Base-by-base conservation (phyloP, 176 grass and related monocot species). In the Oryza glumipatula region DNA sequence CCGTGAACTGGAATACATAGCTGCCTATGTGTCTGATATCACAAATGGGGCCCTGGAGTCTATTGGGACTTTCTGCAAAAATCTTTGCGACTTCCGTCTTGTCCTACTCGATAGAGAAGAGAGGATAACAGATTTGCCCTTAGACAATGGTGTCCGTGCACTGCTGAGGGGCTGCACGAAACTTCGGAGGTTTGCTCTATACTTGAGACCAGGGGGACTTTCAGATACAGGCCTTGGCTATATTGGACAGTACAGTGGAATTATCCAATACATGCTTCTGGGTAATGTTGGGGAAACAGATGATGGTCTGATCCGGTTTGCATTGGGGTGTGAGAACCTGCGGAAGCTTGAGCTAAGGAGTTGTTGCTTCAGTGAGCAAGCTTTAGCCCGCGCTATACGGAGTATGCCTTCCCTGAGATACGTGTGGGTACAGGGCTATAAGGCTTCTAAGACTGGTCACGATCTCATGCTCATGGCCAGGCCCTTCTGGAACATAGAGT, bases 401-500 rank as follows among this genome's bases (percentile, higher is more conserved):
- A 48, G 47, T 1, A 86, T 98, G 82, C 86, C 74, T 64, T 89
- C 89, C 0, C 89, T 94, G 89, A 95, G 91, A 81, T 94, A 98
- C 0, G 69, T 94, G 24, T 98, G 96, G 96, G 86, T 95, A 65
- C 63, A 98, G 88, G 96, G 96, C 52, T 95, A 98, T 73, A 90
- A 86, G 56, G 89, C 92, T 1, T 92, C 92, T 33, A 83, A 68
- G n/a, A 88, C 77, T 12, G 96, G 93, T 6, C 5, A 45, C 12
- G 91, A 88, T 17, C 87, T 98, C n/a, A 84, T 94, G 87, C 65
- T 81, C 76, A 98, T 95, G 96, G 89, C 80, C 4, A 88, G 91
- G 71, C 89, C 83, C 17, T 98, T 73, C 87, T 98, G 93, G 96
- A 98, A 98, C 86, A 95, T 98, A 41, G 96, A 98, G 30, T 95